phyloP scores from a whole-genome alignment of 2,329 filamentous ascomycete genomes.

The Penicillium sp. region DNA sequence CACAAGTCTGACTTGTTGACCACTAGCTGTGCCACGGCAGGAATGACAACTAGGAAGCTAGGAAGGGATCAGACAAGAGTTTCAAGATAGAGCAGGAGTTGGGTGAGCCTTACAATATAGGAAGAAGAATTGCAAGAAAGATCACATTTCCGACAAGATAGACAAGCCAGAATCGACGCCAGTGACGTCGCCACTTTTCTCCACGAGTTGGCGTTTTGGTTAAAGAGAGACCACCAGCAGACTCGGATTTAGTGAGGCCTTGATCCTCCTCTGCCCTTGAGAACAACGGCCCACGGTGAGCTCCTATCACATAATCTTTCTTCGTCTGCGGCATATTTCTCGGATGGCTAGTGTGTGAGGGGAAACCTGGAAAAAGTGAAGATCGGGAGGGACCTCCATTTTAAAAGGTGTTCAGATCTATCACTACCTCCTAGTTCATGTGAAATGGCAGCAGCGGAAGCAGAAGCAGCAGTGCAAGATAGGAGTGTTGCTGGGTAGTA shows the following conservation, averaged over 20 bases:
- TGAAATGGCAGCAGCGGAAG: neutral
- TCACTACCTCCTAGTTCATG: neutral
- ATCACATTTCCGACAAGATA: constrained; percentile 47
- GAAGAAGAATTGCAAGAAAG: constrained; percentile 49
- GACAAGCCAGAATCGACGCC: constrained; percentile 47
- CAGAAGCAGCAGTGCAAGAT: neutral
- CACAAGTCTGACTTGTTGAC: constrained; percentile 47
- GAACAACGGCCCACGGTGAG: constrained; percentile 16
- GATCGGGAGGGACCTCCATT: neutral
- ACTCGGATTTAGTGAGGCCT: constrained; percentile 14
- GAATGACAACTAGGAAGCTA: constrained; percentile 52
- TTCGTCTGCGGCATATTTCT: constrained; percentile 1
- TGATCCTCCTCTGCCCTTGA: constrained; percentile 6
- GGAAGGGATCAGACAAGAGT: neutral
- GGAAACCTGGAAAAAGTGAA: neutral
- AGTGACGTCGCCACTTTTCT: constrained; percentile 46
- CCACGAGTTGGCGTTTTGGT: constrained; percentile 10
- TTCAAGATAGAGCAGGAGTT: neutral
- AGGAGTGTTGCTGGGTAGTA: neutral
- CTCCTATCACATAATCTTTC: constrained; percentile 16
- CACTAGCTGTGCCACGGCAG: constrained; percentile 50
- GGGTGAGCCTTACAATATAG: constrained; percentile 45
- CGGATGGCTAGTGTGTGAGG: neutral
- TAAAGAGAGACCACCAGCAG: constrained; percentile 12
- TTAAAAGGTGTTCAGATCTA: neutral